phyloP scores from a whole-genome alignment of 345 rosid genomes.

The Salix purpurea region DNA sequence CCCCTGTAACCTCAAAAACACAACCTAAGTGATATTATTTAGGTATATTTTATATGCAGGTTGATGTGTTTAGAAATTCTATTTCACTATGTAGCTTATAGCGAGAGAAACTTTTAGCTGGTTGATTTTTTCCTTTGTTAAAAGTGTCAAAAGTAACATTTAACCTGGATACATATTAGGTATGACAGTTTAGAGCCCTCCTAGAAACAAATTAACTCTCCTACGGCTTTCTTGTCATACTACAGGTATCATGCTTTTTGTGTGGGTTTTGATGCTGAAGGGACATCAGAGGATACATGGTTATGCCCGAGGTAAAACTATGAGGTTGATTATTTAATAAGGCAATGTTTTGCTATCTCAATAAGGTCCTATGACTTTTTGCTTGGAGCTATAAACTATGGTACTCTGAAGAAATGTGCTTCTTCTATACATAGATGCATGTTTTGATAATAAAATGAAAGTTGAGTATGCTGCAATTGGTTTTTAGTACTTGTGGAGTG shows the following conservation, averaged over 20 bases:
- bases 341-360: slow-evolving; percentile 19
- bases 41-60: no score
- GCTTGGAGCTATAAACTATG: neutral
- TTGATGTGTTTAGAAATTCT: neutral
- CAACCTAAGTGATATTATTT: no score
- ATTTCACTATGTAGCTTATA: neutral
- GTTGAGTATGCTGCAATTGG: neutral
- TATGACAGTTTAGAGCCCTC: neutral
- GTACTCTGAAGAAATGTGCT: neutral
- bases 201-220: neutral
- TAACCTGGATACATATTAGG: neutral
- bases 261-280: slow-evolving; percentile 90
- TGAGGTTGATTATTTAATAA: slow-evolving; percentile 16
- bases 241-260: slow-evolving; percentile 97
- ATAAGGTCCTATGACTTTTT: neutral
- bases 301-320: slow-evolving; percentile 81
- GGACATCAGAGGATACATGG: slow-evolving; percentile 83
- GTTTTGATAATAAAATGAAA: neutral
- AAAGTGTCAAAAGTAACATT: neutral
- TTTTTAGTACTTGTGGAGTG: neutral
- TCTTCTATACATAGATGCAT: neutral
- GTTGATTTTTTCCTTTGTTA: neutral
- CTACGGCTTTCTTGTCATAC: neutral
- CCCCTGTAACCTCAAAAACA: no score
- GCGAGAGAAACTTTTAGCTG: neutral